Base-by-base conservation (phyloP, 2,329 filamentous ascomycete species). In the Fusarium pseudoanthophilum region DNA sequence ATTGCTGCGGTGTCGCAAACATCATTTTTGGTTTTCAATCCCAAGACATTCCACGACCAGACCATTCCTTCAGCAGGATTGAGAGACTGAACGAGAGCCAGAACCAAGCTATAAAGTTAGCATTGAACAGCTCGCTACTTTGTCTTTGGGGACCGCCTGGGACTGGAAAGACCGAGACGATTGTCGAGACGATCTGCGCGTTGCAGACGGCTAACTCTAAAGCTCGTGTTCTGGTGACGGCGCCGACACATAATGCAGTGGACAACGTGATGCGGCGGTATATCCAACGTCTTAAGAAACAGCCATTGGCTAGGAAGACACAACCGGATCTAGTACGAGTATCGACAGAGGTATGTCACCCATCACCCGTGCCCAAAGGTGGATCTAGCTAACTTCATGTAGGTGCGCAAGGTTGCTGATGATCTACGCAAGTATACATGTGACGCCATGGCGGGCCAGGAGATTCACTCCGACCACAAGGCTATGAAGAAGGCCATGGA, bases 101-200 rank as follows among this genome's bases (percentile, higher is more conserved):
- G 24, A 76, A 51, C 18, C 14, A 43, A 4, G 75, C 75, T 4
- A 64, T 76, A 2, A 28, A 57, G 2, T 24, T 72, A 7, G 42
- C 83, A 7, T 67, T 84, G 36, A 75, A 49, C 3, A 71, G 78
- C 52, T 74, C 78, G 9, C 68, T 85, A 6, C 81, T 81, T 5
- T 84, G 82, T 49, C 77, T 85, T 7, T 85, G 84, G 83, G 84
- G 83, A 0, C 83, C 84, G 18, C 84, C 84, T 2, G 85, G 84
- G 8, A 85, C 84, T 2, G 84, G 83, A 8, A 86, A 85, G 66
- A 85, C 84, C 0, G 79, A 83, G 40, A 85, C 83, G 0, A 81
- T 84, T 11, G 81, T 84, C 4, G 77, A 79, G 28, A 83, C 85
- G 32, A 74, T 85, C 21, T 68, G 73, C 8, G 77, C 78, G 8